phyloP scores from a whole-genome alignment of 2,329 filamentous ascomycete genomes.

The Venturiaceae sp. region DNA sequence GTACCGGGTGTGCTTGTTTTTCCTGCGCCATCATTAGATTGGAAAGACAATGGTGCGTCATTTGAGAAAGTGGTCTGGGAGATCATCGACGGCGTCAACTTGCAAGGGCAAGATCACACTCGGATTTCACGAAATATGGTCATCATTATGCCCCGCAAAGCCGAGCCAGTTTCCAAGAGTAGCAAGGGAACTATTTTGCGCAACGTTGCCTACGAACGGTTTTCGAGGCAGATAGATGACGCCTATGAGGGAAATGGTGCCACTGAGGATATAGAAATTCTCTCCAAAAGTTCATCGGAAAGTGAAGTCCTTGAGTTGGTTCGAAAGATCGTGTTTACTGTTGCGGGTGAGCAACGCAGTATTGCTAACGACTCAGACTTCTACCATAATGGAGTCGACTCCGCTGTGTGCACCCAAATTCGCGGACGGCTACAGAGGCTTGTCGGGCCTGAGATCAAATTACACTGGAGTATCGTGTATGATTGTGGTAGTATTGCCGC shows the following conservation, averaged over 20 bases:
- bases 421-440: neutral
- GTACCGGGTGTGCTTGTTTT: slow-evolving; percentile 47
- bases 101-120: slow-evolving; percentile 40
- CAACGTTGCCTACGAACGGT: slow-evolving; percentile 38
- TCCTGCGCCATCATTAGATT: slow-evolving; percentile 22
- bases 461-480: neutral
- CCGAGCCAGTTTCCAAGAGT: neutral
- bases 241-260: slow-evolving; percentile 23
- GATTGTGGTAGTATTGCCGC: neutral
- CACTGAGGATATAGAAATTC: neutral
- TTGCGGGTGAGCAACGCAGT: neutral
- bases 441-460: neutral
- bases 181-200: slow-evolving; percentile 46
- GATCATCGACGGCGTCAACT: slow-evolving; percentile 41
- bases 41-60: slow-evolving; percentile 33
- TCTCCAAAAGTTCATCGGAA: neutral
- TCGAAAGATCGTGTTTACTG: neutral
- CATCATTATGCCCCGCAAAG: slow-evolving; percentile 27
- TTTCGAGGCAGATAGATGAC: slow-evolving; percentile 36
- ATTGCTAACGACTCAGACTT: neutral
- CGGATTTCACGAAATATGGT: slow-evolving; percentile 46
- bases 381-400: neutral
- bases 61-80: slow-evolving; percentile 41
- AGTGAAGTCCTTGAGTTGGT: neutral
- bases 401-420: neutral